Base-by-base conservation (phyloP, 192 early-diverging fungal species). In the Mortierella antarctica region DNA sequence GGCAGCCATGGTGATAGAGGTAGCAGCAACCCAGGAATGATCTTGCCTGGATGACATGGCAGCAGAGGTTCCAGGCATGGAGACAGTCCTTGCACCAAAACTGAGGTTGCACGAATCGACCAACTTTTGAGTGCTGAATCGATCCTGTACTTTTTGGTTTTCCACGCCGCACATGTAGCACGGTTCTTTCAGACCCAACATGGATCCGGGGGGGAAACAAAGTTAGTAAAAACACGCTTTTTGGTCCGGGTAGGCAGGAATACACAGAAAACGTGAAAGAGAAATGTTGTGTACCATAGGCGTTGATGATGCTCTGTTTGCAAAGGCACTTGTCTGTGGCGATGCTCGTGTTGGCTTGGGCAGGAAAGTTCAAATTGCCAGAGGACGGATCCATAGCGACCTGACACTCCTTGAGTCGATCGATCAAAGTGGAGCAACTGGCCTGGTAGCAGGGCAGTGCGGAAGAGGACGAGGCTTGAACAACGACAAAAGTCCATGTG, bases 71-170 rank as follows among this genome's bases (percentile, higher is more conserved):
- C 40, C 40, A 6, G 57, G 57, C 57, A 59, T 59, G 40, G 57
- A 18, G 57, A 59, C 57, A 2, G 57, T 59, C 39, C n/a, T 31
- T 14, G 57, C 57, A 5, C 57, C 57, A 42, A 59, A 59, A n/a
- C 42, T 59, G 57, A 59, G 57, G 57, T 59, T 59, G 15, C 57
- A 59, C 6, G 57, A 59, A 41, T 59, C 57, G 14, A 59, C 57
- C 7, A 59, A 41, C 39, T 42, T 59, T n/a, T 59, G 57, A 7
- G 57, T 59, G 39, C 57, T 59, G 57, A 59, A 59, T 0, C 57
- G 39, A 41, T 13, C 42, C 18, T 59, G 57, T 31, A 59, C 42
- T 41, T 59, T 59, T 59, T 59, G 10, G 41, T 59, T 59, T n/a
- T 59, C 57, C 8, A 31, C 57, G 17, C 57, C 57, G 40, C 57